Base-by-base conservation (phyloP, 1,284 basidiomycete genomes). In the Malassezia equina region DNA sequence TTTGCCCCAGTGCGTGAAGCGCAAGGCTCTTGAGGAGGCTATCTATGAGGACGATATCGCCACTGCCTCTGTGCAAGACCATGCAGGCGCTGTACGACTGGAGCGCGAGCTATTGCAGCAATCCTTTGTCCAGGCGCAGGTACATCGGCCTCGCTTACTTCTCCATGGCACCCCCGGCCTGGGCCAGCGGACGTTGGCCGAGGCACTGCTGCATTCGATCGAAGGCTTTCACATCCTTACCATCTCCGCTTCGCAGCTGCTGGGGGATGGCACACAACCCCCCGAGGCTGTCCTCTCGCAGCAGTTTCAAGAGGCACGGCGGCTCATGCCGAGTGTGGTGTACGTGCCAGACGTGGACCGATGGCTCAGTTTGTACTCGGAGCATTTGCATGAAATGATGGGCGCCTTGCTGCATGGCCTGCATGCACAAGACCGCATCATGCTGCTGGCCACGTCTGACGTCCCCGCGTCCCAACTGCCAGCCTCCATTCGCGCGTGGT, bases 171-270 rank as follows among this genome's bases (percentile, higher is more conserved):
- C 81, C 9, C 71, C 78, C 1, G 93, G 91, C 9, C 87, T 93
- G 84, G 94, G 94, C 2, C 94, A 98, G 74, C 79, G 78, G 3
- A 89, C 88, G 64, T 80, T 96, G 52, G 93, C 90, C 31, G 84
- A 89, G 1, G 94, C 91, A 0, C 82, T 88, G 2, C 77, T 99
- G 46, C 90, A 98, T 76, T 84, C 91, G 74, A 78, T 98, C 12
- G 94, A 99, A 76, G 93, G 93, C 0, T 95, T 86, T 76, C 88
- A 96, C 69, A 82, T 98, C 0, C 94, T 96, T 75, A 89, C 84
- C 61, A 80, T 98, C 44, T 91, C 98, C 71, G 80, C 98, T 11
- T 90, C 88, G 8, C 85, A 84, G 0, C 76, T 99, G 41, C 80
- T 98, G 77, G 82, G 88, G 46, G 93, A 98, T 75, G 88, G 90